Evolutionary conservation across 768 basidiomycete species (phyloP).

Genomic region (Artomyces pyxidatus): DNA sequence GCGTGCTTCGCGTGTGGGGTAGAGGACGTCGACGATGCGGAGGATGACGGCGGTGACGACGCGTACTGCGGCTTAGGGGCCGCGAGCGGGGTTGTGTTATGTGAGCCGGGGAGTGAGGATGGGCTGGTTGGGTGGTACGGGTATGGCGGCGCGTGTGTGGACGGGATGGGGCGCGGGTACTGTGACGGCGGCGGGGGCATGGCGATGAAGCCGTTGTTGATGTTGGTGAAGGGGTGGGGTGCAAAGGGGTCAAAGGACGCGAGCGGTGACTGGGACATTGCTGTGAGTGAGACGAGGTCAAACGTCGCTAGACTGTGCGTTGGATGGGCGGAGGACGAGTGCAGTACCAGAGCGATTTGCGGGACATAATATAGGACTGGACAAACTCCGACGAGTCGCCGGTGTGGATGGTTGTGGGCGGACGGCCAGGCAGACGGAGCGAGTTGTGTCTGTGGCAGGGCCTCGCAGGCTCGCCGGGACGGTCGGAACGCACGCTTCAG

Average conservation of each 20-base stretch:
- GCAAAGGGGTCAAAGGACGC: constrained; percentile 51
- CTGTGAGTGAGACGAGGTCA: neutral
- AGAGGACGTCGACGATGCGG: constrained; percentile 1
- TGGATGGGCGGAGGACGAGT: constrained; percentile 4
- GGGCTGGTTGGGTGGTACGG: constrained; percentile 5
- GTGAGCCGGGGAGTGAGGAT: constrained; percentile 12
- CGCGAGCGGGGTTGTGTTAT: constrained; percentile 4
- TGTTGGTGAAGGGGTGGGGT: constrained; percentile 49
- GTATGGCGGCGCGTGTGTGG: constrained; percentile 18
- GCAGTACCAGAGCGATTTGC: neutral
- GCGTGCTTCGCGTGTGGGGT: neutral
- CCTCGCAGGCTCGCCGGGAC: no score
- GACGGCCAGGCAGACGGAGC: no score
- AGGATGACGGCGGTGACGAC: constrained; percentile 4
- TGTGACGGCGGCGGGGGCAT: constrained; percentile 38
- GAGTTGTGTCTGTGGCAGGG: no score
- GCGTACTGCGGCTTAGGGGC: constrained; percentile 8
- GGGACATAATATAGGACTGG: constrained; percentile 7
- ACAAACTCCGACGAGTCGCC: no score
- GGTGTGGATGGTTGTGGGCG: constrained; percentile 2
- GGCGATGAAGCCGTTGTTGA: constrained; percentile 24
- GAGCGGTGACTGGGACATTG: constrained; percentile 24
- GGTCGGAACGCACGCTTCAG: no score
- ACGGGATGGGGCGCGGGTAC: constrained; percentile 36
- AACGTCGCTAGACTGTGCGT: neutral